Base-by-base conservation (phyloP, 345 rosid genomes). In the Eucalyptus cloeziana region DNA sequence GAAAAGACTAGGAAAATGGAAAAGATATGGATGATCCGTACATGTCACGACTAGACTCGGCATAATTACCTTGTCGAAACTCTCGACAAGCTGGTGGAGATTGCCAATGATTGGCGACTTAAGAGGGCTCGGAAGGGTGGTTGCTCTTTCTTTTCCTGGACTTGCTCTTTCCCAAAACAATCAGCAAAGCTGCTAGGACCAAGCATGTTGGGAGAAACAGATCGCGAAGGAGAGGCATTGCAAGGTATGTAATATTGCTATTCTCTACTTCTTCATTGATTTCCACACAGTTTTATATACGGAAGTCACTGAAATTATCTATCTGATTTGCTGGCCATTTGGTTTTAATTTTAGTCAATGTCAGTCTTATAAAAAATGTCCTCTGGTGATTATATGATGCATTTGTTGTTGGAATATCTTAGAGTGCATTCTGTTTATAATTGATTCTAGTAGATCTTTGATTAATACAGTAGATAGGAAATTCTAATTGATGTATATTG, bases 41-140 rank as follows among this genome's bases (percentile, higher is more conserved):
- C 4, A 58, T 58, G 64, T 58, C 31, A 60, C 4, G 31, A 60
- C n/a, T 25, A 60, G 7, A 27, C 67, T 60, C 15, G 5, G 14
- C 3, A 27, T 25, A 60, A 27, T 3, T 60, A 25, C n/a, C 4
- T 60, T 60, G 30, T 25, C 22, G 40, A 40, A 40, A 40, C 40
- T 40, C 40, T 40, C 40, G 40, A 40, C 89, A 6, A 93, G 93
- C 89, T 91, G 95, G 90, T 92, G 94, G 69, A 94, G 93, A 90
- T 33, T 40, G 40, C 40, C 40, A 40, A 40, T 40, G 40, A 40
- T 40, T 9, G 95, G 95, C 14, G 93, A 90, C 90, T 91, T 89
- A 3, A 85, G 71, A 44, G 95, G 96, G 81, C 94, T 87, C 50
- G 94, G 93, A 5, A 5, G 94, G 94, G 47, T 92, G 95, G 86